Evolutionary conservation across 331 rosid genomes (phyloP).

Genomic region (Malus hybrid): DNA sequence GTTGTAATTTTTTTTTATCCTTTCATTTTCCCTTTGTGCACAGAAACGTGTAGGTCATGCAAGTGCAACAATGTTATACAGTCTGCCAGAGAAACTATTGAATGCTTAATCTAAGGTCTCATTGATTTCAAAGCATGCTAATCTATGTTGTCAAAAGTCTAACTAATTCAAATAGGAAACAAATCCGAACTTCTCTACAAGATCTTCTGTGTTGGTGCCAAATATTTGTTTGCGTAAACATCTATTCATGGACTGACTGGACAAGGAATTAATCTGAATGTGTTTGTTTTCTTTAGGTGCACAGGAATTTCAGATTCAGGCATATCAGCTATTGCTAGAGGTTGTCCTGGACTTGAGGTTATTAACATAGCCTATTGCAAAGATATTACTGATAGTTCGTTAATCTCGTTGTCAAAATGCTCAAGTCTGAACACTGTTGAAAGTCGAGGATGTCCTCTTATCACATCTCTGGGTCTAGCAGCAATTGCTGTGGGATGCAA

Average conservation of each 20-base stretch:
- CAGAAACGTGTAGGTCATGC: background rate
- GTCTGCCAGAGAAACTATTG: background rate
- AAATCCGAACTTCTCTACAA: background rate
- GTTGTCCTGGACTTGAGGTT: slow-evolving; percentile 71
- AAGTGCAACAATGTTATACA: background rate
- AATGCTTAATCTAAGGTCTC: background rate
- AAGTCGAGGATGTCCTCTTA: slow-evolving; percentile 70
- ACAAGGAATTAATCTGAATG: background rate
- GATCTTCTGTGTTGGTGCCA: background rate
- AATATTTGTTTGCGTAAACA: background rate
- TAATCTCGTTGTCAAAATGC: slow-evolving; percentile 58
- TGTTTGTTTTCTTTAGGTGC: slow-evolving; percentile 43
- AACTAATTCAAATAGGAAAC: background rate
- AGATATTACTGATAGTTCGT: slow-evolving; percentile 52
- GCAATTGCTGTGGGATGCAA: slow-evolving; percentile 57
- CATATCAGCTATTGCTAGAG: slow-evolving; percentile 56
- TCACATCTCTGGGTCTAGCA: slow-evolving; percentile 68
- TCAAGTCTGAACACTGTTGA: slow-evolving; percentile 56
- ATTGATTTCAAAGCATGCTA: background rate
- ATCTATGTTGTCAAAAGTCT: background rate
- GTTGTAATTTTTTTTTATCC: too few species aligned
- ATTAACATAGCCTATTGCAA: slow-evolving; percentile 76
- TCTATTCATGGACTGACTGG: background rate
- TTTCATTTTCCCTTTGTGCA: background rate
- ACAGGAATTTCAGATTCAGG: slow-evolving; percentile 74